Base-by-base conservation (phyloP, 2,329 filamentous ascomycete genomes). In the Botrytis squamosa region DNA sequence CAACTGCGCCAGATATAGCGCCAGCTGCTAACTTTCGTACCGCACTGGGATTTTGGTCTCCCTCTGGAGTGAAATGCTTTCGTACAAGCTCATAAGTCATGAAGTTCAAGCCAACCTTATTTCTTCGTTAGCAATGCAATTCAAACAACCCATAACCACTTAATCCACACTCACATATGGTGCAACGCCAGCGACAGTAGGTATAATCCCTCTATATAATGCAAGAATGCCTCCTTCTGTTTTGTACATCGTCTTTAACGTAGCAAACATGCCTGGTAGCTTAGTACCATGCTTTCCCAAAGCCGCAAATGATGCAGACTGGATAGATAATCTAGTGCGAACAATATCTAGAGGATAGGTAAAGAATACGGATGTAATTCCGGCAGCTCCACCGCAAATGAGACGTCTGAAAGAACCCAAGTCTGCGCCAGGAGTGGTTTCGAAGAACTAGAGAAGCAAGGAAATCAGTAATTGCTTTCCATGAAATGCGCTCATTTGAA, bases 261-360 rank as follows among this genome's bases (percentile, higher is more conserved):
- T 96, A 72, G 87, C 86, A 89, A 93, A 97, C 96, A 99, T 98
- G 70, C 96, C 96, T 0, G 95, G 95, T 36, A 97, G 84, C 80
- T 93, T 90, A 68, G 83, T 81, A 57, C 87, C 85, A 52, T 89
- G 86, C 80, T 85, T 87, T 70, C 86, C 83, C 22, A 98, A 87
- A 75, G 89, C 91, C 38, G 92, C 89, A 82, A 99, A 98, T 8
- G 95, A 98, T n/a, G 96, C 96, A 4, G 94, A 95, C 82, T 99
- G 96, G 71, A 99, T 98, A 12, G 95, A 98, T 67, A 99, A 86
- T 59, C 96, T 91, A 36, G 96, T 99, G 75, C 96, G 93, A 75
- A 98, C 95, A 80, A 99, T 99, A 81, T 99, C 96, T 77, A 99
- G 91, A 22, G 96, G 96, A 82, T 99, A 99, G 69, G 96, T 99